Base-by-base conservation (phyloP, 1,139 yeast genomes). In the Geotrichum aggregatum region DNA sequence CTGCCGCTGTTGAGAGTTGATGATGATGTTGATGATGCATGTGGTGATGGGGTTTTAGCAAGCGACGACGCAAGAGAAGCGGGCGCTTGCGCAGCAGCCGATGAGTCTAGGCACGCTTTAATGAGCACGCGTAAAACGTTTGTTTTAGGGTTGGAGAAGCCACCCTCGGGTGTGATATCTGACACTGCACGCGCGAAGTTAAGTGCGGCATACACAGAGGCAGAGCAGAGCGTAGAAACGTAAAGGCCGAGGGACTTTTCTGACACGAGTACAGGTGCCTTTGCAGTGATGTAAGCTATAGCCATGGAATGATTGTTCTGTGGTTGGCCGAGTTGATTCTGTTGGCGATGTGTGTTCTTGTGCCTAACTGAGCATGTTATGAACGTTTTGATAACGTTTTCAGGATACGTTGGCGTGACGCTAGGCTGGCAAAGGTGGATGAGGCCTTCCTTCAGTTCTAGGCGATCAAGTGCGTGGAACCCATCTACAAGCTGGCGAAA, bases 391-490 rank as follows among this genome's bases (percentile, higher is more conserved):
- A 63, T 48, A 14, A 62, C 52, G 34, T 60, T 52, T 30, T 58
- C 62, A 1, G 58, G 52, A 49, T 56, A 62, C 3, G 59, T 59
- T 3, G 61, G 57, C 26, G 56, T 44, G 6, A 56, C 62, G 16
- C 55, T 51, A 0, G 66, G 66, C 35, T 61, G 61, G 33, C 60
- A 55, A 19, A 63, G 55, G 26, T 58, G 54, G n/a, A 51, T 34
- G 21, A 63, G 49, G 2, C 61, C 64, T 28, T 49, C 39, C 3
- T 58, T 57, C 40, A 49, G 57, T 13, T 59, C 45, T 8, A 56
- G 55, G 8, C 55, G 55, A 42, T 63, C 66, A 24, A 63, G 44
- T 24, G 56, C 47, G 61, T 63, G 63, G 44, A 61, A 58, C 28
- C 65, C 66, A 18, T 54, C 48, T 34, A 63, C 56, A 39, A 63